Conservation (phyloP, 129 eudicot species). For the Helichrysum umbraculigerum region DNA sequence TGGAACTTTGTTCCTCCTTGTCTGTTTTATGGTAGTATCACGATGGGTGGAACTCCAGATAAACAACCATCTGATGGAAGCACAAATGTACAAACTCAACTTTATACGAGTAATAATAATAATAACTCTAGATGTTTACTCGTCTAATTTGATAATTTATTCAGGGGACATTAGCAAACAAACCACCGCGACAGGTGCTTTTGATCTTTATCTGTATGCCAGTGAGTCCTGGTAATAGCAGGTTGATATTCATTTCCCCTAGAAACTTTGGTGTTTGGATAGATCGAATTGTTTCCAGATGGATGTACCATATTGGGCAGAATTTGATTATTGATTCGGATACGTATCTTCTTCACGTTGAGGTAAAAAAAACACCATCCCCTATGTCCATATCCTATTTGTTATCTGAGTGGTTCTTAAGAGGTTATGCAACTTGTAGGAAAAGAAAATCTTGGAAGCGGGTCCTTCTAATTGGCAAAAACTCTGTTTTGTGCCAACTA, state of each 20-base stretch:
- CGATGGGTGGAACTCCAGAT: background rate
- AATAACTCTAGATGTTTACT: background rate
- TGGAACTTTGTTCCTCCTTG: constrained; percentile 15
- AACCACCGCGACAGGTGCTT: background rate
- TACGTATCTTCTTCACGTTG: constrained; percentile 1
- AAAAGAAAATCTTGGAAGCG: background rate
- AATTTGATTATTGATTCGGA: constrained; percentile 8
- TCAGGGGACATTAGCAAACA: background rate
- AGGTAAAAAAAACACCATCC: background rate
- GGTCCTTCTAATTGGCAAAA: constrained; percentile 1
- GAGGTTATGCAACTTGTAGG: background rate
- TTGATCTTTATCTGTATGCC: constrained; percentile 10
- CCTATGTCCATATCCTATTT: background rate
- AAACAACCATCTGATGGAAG: background rate
- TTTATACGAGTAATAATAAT: too few species aligned
- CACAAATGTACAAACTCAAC: background rate
- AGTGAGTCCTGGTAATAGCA: constrained; percentile 17
- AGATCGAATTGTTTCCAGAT: background rate
- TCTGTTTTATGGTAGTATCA: constrained; percentile 12
- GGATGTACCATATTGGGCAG: constrained; percentile 1
- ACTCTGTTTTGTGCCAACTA: background rate
- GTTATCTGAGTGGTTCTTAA: background rate
- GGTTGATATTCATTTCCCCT: background rate
- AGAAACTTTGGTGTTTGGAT: constrained; percentile 13
- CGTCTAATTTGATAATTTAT: background rate